Conservation (phyloP, 345 rosid genomes). For the Linum tenue region DNA sequence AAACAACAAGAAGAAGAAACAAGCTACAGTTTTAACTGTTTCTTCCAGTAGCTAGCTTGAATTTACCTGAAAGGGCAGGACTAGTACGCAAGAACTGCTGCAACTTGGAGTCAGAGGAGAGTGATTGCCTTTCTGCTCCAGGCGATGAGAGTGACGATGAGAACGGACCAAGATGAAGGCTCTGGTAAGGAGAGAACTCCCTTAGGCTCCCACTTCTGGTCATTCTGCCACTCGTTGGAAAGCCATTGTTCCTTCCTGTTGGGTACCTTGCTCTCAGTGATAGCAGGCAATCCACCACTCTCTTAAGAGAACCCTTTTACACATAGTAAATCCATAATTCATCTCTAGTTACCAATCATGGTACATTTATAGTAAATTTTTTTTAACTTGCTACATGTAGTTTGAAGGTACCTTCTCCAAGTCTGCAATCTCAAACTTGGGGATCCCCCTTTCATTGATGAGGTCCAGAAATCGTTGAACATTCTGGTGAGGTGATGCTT, state of each 20-base stretch:
- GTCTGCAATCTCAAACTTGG: conserved; percentile 53
- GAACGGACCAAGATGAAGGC: neutral
- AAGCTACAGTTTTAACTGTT: too few relatives aligned
- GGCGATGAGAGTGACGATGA: conserved; percentile 1
- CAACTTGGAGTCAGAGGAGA: conserved; percentile 37
- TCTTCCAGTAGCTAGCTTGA: too few relatives aligned
- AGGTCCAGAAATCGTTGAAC: conserved; percentile 46
- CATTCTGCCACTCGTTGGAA: conserved; percentile 2
- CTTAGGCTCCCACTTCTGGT: conserved; percentile 19
- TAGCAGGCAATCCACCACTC: conserved; percentile 42
- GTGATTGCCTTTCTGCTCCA: conserved; percentile 43
- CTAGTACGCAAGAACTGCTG: conserved; percentile 34
- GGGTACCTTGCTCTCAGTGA: conserved; percentile 24
- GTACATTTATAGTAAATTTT: too few relatives aligned
- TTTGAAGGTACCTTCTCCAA: conserved; percentile 59
- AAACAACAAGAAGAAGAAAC: neutral
- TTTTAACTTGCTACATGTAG: neutral
- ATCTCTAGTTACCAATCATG: too few relatives aligned
- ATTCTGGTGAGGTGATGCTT: conserved; percentile 31
- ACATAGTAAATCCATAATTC: too few relatives aligned
- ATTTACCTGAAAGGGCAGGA: conserved; percentile 40
- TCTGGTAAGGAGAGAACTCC: conserved; percentile 25
- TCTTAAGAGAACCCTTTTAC: conserved; percentile 43
- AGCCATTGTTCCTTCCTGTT: conserved; percentile 18
- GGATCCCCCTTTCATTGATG: conserved; percentile 60